phyloP scores from a whole-genome alignment of 305 asterid genomes.

The Withania somnifera region DNA sequence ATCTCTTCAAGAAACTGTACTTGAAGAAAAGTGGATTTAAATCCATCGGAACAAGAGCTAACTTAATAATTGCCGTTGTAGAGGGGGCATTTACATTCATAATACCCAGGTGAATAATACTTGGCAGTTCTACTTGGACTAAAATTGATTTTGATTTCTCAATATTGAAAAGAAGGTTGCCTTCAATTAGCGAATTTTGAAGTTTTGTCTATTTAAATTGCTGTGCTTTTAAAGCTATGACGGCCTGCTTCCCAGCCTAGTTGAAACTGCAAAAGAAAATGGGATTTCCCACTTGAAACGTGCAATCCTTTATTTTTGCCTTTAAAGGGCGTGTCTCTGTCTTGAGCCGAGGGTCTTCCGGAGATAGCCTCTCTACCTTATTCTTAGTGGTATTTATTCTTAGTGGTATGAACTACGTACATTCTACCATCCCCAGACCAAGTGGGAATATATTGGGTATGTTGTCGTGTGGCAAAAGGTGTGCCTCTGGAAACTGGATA shows the following conservation, averaged over 20 bases:
- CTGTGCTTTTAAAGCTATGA: not conserved
- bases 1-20: conserved; percentile 71
- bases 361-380: no score
- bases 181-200: not conserved
- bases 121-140: not conserved
- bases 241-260: not conserved
- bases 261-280: not conserved
- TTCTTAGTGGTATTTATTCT: no score
- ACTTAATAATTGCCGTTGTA: conserved; percentile 78
- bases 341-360: no score
- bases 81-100: conserved; percentile 76
- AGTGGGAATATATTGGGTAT: no score
- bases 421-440: no score
- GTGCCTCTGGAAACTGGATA: not conserved
- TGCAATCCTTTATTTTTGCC: not conserved
- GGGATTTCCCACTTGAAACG: not conserved
- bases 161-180: not conserved
- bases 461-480: no score
- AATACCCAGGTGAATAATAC: conserved; percentile 51
- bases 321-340: not conserved
- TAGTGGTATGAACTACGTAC: no score
- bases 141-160: not conserved
- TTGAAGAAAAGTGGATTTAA: conserved; percentile 54
- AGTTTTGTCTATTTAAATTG: not conserved
- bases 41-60: conserved; percentile 74